Evolutionary conservation across 179 eudicot genomes (phyloP).

Genomic region (Actinidia arguta): DNA sequence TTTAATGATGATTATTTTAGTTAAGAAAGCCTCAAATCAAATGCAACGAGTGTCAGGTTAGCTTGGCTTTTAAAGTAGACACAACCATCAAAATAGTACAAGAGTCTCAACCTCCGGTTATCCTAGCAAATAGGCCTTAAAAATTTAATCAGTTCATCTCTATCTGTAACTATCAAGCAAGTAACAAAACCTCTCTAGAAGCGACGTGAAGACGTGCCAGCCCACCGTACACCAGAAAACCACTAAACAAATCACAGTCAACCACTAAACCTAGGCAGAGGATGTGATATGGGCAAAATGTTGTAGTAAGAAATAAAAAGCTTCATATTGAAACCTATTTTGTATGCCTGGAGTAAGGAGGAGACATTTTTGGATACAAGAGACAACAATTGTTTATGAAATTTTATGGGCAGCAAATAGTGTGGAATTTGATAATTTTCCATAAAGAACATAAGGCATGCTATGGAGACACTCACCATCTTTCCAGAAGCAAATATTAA

Average conservation of each 20-base stretch:
- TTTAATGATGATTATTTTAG: background rate
- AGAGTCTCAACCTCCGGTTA: background rate
- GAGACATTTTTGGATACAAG: background rate
- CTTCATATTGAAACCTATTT: background rate
- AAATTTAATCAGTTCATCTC: background rate
- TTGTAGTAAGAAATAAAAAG: background rate
- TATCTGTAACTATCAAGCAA: background rate
- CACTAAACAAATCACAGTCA: background rate
- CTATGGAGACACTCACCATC: constrained; percentile 53
- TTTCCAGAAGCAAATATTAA: constrained; percentile 93
- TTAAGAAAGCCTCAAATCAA: background rate
- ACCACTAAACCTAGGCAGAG: background rate
- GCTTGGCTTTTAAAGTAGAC: background rate
- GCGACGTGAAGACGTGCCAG: background rate
- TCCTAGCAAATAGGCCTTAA: background rate
- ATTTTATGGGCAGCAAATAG: background rate
- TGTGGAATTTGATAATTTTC: background rate
- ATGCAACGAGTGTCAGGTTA: background rate
- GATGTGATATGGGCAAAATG: background rate
- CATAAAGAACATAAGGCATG: background rate
- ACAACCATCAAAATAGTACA: background rate
- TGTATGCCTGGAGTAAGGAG: background rate
- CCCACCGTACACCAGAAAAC: background rate
- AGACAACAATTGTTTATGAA: background rate
- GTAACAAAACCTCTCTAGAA: background rate